A percentile compares a stretch with the other conserved stretches of the same genome.
phyloP scores from a whole-genome alignment of 179 eudicot genomes.

The Nepenthes alata region DNA sequence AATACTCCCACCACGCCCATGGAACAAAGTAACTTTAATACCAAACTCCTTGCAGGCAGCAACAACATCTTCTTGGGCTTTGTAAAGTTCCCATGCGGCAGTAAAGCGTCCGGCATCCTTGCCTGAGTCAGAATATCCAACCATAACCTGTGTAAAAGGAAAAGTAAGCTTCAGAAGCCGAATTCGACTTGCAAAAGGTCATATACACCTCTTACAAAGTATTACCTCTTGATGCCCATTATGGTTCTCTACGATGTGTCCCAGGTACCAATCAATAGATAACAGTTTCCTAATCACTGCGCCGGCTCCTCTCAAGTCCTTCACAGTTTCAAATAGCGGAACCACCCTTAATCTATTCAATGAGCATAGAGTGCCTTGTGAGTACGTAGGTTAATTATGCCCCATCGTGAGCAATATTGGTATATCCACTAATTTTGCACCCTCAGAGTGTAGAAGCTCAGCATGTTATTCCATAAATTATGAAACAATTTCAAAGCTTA shows the following conservation, averaged over 20 bases:
- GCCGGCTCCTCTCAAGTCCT: constrained; percentile 80
- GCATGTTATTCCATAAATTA: no score
- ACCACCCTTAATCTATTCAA: constrained; percentile 63
- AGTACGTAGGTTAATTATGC: no score
- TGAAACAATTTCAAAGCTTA: no score
- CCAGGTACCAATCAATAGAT: constrained; percentile 81
- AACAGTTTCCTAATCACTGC: constrained; percentile 59
- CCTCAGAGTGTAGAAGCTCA: no score
- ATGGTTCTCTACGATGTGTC: constrained; percentile 72
- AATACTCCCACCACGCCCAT: constrained; percentile 91
- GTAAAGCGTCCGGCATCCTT: constrained; percentile 93
- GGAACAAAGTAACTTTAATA: constrained; percentile 74
- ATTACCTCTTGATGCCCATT: constrained; percentile 80
- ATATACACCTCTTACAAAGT: no score
- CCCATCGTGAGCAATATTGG: no score
- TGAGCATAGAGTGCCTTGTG: no score
- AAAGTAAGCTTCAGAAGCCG: constrained; percentile 6
- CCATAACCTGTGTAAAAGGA: constrained; percentile 58
- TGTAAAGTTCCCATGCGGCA: constrained; percentile 94
- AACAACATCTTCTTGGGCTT: constrained; percentile 90
- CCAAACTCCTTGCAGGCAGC: constrained; percentile 80
- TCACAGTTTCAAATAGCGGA: constrained; percentile 88
- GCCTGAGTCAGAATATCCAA: constrained; percentile 94
- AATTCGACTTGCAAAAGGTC: no score
- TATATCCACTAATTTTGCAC: no score